Evolutionary conservation across 2,329 filamentous ascomycete species (phyloP), one percentile per base, ranked within the genome.

Genomic region (Aspergillus tubingensis): DNA sequence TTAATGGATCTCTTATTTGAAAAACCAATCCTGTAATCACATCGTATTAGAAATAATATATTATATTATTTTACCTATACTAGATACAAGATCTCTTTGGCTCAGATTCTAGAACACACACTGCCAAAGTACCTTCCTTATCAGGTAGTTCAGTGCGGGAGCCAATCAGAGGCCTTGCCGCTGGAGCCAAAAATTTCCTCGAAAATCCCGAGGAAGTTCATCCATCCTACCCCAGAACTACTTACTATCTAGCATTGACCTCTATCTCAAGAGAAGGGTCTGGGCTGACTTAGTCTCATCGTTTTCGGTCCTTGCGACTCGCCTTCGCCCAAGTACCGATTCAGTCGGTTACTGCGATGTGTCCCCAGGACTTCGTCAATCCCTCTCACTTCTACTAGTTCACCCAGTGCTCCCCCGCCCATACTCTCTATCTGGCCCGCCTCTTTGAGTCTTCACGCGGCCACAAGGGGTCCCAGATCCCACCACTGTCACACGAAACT

Each of bases 91-190:
- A 25, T 1, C 23, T 7, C 23, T 25, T 23, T 25, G 23, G 23
- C 23, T 25, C 23, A 25, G 6, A 25, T 7, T 25, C 6, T 25
- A 7, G 17, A 25, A 25, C 23, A 25, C 23, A 25, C 23, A 7
- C 23, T 25, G 23, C 23, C 1, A 25, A 25, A 25, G 23, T 25
- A 25, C 47, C 47, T 50, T 32, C 47, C 47, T 15, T 7, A 32
- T 21, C 27, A 3, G 47, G 47, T 27, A 17, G 11, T 15, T 17
- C 47, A 58, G 41, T 48, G 49, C 39, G 50, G 57, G 49, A 58
- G 39, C 57, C 57, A 58, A 58, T 58, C 50, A 58, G 5, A 19
- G 47, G 25, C 5, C 47, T 17, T 27, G 47, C 21, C 39, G 39
- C 39, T 5, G 6, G 19, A 36, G 15, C 13, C 21, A 21, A 17